A percentile compares a stretch with the other conserved stretches of the same genome.
Conservation (phyloP, 2,329 filamentous ascomycete species). For the Beauveria sp. region DNA sequence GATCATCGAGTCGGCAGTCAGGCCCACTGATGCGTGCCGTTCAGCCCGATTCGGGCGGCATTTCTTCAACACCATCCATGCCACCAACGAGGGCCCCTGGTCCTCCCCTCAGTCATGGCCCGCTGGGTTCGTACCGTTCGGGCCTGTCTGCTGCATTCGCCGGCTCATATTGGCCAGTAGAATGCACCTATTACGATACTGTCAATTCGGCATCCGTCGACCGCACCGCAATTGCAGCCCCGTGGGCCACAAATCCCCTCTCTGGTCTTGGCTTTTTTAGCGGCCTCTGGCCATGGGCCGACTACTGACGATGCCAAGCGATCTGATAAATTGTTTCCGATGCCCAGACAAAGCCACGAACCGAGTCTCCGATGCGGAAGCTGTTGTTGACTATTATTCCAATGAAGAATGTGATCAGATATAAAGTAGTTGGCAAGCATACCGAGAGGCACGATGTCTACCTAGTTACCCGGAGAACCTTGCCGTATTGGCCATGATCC, state of each 20-base stretch:
- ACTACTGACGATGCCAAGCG: slow-evolving; percentile 2
- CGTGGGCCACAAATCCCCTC: background rate
- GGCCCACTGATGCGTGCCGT: slow-evolving; percentile 8
- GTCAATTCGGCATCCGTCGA: background rate
- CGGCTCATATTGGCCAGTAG: too few relatives aligned
- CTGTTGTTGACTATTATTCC: background rate
- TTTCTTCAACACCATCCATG: background rate
- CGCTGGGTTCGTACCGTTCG: background rate
- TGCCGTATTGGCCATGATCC: too few relatives aligned
- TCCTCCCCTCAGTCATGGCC: background rate
- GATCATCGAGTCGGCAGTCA: background rate
- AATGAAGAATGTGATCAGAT: background rate
- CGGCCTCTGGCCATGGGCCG: background rate
- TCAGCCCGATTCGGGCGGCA: slow-evolving; percentile 4
- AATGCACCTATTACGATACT: too few relatives aligned
- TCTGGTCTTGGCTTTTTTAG: background rate
- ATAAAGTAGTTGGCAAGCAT: background rate
- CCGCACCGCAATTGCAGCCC: background rate
- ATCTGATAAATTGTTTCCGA: background rate
- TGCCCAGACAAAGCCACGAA: background rate
- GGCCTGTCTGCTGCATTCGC: background rate
- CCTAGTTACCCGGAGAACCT: background rate
- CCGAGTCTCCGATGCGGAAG: background rate
- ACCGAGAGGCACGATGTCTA: too few relatives aligned
- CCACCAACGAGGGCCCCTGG: background rate